These are phyloP conservation scores for Fusarium sp. DNA, from an alignment of 2,329 filamentous ascomycete genomes.

Conservation along the genomic window DNA sequence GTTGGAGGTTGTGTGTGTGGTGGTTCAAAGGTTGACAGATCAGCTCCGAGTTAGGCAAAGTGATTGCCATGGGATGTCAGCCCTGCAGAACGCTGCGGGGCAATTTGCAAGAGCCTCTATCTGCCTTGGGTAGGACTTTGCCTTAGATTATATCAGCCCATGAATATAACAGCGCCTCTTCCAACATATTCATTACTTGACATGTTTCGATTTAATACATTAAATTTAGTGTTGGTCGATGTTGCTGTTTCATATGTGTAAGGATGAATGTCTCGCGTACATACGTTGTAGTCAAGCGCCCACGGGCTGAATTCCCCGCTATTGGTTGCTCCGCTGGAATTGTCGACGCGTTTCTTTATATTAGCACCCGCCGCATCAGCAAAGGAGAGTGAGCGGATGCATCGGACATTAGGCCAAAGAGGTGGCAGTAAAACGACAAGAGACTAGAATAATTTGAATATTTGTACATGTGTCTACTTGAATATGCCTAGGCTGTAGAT, in stretches of 20 bases:
- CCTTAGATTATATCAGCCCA: not conserved
- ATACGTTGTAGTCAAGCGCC: not conserved
- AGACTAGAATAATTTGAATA: not conserved
- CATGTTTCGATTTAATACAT: not conserved
- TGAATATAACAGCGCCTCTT: not conserved
- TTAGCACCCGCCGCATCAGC: not conserved
- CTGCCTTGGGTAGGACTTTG: not conserved
- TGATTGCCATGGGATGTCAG: conserved; percentile 11
- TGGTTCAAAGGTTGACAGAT: not conserved
- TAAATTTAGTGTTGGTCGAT: not conserved
- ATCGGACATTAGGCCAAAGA: not conserved
- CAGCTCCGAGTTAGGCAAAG: not conserved
- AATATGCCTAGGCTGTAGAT: too few relatives aligned
- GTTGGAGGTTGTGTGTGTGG: not conserved
- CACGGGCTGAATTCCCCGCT: not conserved
- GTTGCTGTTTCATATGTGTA: not conserved
- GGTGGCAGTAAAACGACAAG: not conserved
- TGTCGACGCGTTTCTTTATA: not conserved
- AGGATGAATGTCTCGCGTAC: not conserved
- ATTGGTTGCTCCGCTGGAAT: not conserved
- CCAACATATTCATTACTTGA: not conserved
- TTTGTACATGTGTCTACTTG: too few relatives aligned
- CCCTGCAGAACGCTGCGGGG: conserved; percentile 2
- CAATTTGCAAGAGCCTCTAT: not conserved
- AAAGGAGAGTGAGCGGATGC: not conserved